Base-by-base conservation (phyloP, 2,329 filamentous ascomycete genomes). In the Aspergillus aculeatinus region DNA sequence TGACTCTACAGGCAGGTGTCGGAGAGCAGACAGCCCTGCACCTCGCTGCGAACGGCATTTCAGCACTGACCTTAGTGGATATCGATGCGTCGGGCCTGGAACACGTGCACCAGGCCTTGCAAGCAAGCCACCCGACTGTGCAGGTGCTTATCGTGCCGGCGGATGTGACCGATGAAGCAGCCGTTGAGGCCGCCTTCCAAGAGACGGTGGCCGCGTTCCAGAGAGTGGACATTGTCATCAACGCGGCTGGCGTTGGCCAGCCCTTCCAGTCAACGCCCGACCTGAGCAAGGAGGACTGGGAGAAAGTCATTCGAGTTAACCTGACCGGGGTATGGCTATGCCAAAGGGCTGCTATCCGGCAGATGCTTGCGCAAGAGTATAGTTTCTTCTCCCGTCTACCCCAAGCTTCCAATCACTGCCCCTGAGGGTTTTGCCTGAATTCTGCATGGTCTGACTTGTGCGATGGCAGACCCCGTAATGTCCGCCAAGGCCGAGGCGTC, bases 361-460 rank as follows among this genome's bases (percentile, higher is more conserved):
- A 31, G 2, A 63, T 63, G 59, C 31, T 57, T 16, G 27, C 12
- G 19, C 61, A 72, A 53, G 59, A 61, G 55, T 55, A 56, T 44
- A 27, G 57, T 29, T 16, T 29, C 27, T 7, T 27, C 12, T 39
- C 16, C 21, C 21, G 29, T 71, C 51, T 10, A 3, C 48, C 19
- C 19, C 19, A 10, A 16, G 21, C 2, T 21, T 23, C 21, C 12
- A 14, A 3, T 25, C 25, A 29, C 7, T 9, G 27, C 27, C 27
- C 7, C 27, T 29, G 3, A 10, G 7, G 7, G 27, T 0, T 12
- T 49, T 14, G 19, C 2, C n/a, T 31, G 5, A 19, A 2, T 2
- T 11, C 21, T n/a, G 12, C 2, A 14, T 6, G 14, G 19, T 10
- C n/a, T 55, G 6, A 33, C 11, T 33, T 27, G n/a, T 54, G 16